phyloP scores from a whole-genome alignment of 352 stramenopile genomes.

The Pelagophyceae sp. region DNA sequence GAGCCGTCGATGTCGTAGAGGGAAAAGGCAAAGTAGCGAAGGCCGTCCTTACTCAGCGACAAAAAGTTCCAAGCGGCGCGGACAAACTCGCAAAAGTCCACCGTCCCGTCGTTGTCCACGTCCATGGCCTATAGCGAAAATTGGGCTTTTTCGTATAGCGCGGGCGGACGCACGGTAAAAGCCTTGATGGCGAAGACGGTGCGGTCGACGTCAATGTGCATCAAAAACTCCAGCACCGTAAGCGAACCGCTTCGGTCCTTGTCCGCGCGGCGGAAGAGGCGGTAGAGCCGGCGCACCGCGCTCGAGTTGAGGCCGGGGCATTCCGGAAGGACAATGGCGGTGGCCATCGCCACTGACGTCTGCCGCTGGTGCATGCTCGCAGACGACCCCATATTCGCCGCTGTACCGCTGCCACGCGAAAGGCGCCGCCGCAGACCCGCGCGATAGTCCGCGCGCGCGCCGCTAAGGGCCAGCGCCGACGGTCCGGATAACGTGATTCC shows the following conservation, averaged over 20 bases:
- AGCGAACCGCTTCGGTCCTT: neutral
- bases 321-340: too few relatives aligned
- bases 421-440: too few relatives aligned
- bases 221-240: neutral
- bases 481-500: too few relatives aligned
- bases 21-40: neutral
- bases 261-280: neutral
- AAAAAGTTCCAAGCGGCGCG: neutral
- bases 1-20: neutral
- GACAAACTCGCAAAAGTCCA: slow-evolving; percentile 1
- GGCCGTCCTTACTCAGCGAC: neutral
- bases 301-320: neutral
- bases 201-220: neutral
- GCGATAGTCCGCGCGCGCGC: too few relatives aligned
- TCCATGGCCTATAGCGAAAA: neutral
- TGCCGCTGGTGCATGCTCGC: too few relatives aligned
- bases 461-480: too few relatives aligned
- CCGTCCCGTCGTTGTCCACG: neutral
- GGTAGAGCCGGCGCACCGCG: neutral
- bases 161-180: neutral
- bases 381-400: too few relatives aligned
- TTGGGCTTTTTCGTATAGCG: neutral
- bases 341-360: too few relatives aligned
- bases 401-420: too few relatives aligned
- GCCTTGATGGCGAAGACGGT: slow-evolving; percentile 11